Base-by-base conservation (phyloP, 169 alveolate species). In the Plasmodium cynomolgi region DNA sequence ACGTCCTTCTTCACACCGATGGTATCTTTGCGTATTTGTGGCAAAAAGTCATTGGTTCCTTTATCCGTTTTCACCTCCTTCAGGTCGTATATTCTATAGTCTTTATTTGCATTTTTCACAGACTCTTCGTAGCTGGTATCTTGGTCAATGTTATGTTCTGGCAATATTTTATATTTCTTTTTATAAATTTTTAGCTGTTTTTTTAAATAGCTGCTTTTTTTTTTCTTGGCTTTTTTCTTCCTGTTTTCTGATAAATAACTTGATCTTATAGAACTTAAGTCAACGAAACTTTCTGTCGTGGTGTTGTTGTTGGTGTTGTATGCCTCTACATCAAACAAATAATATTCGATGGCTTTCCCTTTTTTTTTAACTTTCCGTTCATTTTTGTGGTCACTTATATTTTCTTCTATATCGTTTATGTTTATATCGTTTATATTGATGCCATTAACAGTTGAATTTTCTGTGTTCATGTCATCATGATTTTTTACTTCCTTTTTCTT, bases 391-490 rank as follows among this genome's bases (percentile, higher is more conserved):
- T 74, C 84, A 31, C 20, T 84, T 84, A 84, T 23, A 73, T 74
- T 84, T 84, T 84, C 93, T 31, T 84, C 93, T 74, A 84, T 84
- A 54, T 84, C 93, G 62, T 84, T 84, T 84, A 84, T 84, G 62
- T 84, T 84, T 84, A 84, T 84, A 62, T 84, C 93, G 81, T 29
- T 84, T 17, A 84, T 84, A 20, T 47, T 84, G 79, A 84, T 84
- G 26, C 93, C 77, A 74, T 74, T 84, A 9, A 47, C 85, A 44
- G 93, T 84, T 74, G 77, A 15, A 50, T 31, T 54, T 29, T 84
- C 75, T 54, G 82, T 68, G 47, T 29, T 58, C 33, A 83, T 62
- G 47, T 84, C 93, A 74, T 84, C 82, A 29, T 74, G 37, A 20
- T 68, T 73, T 31, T 71, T 72, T 62, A n/a, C 81, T 73, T 74